phyloP scores from a whole-genome alignment of 371 early-diverging fungal genomes.

The Mucor mucedo region DNA sequence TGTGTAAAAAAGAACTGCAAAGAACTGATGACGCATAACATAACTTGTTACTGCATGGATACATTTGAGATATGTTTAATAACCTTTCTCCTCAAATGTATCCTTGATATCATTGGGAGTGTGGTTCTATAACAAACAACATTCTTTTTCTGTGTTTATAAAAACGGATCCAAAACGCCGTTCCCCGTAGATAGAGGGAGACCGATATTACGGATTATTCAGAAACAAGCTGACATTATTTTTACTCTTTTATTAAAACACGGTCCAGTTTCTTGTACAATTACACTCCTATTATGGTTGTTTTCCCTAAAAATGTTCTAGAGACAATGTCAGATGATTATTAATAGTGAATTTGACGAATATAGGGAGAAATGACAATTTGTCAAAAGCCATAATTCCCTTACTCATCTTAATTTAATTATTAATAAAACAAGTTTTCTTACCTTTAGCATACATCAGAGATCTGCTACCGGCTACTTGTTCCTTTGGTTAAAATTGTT shows the following conservation, averaged over 20 bases:
- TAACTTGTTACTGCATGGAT: conserved; percentile 4
- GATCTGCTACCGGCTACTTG: too few relatives aligned
- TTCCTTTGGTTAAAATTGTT: too few relatives aligned
- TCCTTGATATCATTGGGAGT: not conserved
- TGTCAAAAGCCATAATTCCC: not conserved
- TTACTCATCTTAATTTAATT: too few relatives aligned
- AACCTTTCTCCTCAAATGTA: conserved; percentile 2
- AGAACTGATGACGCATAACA: conserved; percentile 4
- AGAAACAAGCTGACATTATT: not conserved
- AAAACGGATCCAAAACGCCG: conserved; percentile 3
- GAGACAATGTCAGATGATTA: conserved; percentile 2
- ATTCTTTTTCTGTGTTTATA: not conserved
- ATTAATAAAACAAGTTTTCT: too few relatives aligned
- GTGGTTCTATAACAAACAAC: not conserved
- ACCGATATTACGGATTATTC: conserved; percentile 4
- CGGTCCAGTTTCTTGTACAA: not conserved
- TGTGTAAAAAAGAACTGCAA: not conserved
- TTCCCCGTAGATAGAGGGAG: conserved; percentile 4
- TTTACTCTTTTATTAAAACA: not conserved
- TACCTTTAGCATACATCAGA: too few relatives aligned
- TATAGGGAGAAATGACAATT: conserved; percentile 7
- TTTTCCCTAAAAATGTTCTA: not conserved
- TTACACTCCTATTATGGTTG: not conserved
- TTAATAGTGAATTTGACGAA: conserved; percentile 3
- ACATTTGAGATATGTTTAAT: conserved; percentile 8